phyloP scores from a whole-genome alignment of 2,329 filamentous ascomycete genomes.

The Aspergillus tamarii region DNA sequence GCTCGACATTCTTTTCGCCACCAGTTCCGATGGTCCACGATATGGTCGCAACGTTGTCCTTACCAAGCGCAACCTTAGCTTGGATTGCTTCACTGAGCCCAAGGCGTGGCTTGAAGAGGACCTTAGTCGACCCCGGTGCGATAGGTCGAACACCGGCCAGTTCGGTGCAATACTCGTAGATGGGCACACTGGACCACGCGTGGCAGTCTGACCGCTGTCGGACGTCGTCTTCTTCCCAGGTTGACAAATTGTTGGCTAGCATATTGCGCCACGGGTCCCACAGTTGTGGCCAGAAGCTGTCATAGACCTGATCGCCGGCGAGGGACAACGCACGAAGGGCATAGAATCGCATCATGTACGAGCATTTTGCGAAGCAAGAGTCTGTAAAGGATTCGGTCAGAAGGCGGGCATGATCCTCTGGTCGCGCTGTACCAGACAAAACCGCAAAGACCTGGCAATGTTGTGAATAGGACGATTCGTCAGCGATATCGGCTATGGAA shows the following conservation, averaged over 20 bases:
- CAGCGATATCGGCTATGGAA: slow-evolving; percentile 35
- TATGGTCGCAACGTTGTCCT: slow-evolving; percentile 26
- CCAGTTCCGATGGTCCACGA: slow-evolving; percentile 17
- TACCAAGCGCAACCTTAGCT: slow-evolving; percentile 27
- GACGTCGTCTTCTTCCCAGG: slow-evolving; percentile 50
- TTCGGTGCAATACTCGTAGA: slow-evolving; percentile 48
- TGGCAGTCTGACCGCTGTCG: slow-evolving; percentile 49
- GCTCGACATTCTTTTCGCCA: slow-evolving; percentile 17
- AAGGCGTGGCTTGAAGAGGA: slow-evolving; percentile 27
- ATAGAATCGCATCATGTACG: slow-evolving; percentile 48
- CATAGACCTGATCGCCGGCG: slow-evolving; percentile 38
- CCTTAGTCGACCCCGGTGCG: slow-evolving; percentile 16
- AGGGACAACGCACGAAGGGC: slow-evolving; percentile 41
- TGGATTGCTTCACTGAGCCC: slow-evolving; percentile 14
- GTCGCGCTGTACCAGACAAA: slow-evolving; percentile 24
- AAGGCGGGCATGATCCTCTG: slow-evolving; percentile 24
- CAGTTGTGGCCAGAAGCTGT: slow-evolving; percentile 34
- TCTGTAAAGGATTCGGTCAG: slow-evolving; percentile 32
- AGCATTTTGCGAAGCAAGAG: slow-evolving; percentile 37
- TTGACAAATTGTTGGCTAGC: slow-evolving; percentile 43
- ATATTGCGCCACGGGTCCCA: slow-evolving; percentile 45
- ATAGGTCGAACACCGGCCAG: slow-evolving; percentile 29
- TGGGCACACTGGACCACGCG: slow-evolving; percentile 48
- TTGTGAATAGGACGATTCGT: slow-evolving; percentile 27
- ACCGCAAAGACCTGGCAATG: slow-evolving; percentile 39